Base-by-base conservation (phyloP, 2,329 filamentous ascomycete species). In the Harringtonia aguacate region DNA sequence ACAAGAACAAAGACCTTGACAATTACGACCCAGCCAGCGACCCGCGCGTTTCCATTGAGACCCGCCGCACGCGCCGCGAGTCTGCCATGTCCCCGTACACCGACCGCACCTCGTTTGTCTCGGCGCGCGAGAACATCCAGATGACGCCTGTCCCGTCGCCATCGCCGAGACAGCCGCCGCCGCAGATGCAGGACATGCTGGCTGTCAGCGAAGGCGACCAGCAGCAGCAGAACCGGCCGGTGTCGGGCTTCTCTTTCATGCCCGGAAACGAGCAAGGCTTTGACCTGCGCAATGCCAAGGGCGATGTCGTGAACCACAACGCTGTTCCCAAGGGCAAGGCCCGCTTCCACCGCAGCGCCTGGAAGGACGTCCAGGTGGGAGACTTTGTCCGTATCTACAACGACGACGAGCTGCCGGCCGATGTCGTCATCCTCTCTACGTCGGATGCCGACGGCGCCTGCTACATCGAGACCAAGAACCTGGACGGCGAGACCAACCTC, bases 341-440 rank as follows among this genome's bases (percentile, higher is more conserved):
- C 29, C 77, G 85, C 21, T 98, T 98, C 65, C 90, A 94, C 62
- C 85, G 83, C 54, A 89, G 95, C 57, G 81, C 79, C 36, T 98
- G 92, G 92, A 98, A 98, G 65, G 94, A 81, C 55, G 74, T 98
- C 14, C 81, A 89, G 55, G 92, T 98, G 9, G 92, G 92, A 39
- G 92, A 98, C 62, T 97, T 95, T 63, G 83, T 98, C 44, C 86
- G 94, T 52, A 77, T 98, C 41, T 97, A 95, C 66, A 95, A 94
- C 56, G 85, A 95, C 53, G 92, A 98, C 56, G 88, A 94, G 54
- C 79, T 98, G 21, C 94, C 92, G 2, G 90, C 92, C 39, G 92
- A 98, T 62, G 71, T 98, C 38, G 82, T 97, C 39, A 84, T 98
- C 36, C 67, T 98, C 21, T 86, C 92, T 3, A 97, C 92, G 0